phyloP scores from a whole-genome alignment of 441 rosid species.

The Mallotus japonicus region DNA sequence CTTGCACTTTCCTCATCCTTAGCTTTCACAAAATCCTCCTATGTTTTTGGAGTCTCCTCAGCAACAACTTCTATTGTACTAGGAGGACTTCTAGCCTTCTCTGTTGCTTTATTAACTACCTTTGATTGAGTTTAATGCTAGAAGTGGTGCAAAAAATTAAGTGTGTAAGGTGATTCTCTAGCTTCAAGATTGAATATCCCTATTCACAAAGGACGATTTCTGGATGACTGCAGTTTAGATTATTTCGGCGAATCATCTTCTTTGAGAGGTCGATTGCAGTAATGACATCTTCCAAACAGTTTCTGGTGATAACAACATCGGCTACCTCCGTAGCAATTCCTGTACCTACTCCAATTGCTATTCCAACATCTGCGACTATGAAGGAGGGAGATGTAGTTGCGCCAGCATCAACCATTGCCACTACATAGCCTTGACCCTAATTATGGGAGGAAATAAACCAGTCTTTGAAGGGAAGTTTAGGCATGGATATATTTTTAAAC shows the following conservation, averaged over 20 bases:
- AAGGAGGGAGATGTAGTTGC: slow-evolving; percentile 84
- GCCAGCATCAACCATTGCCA: slow-evolving; percentile 94
- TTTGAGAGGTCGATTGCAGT: slow-evolving; percentile 79
- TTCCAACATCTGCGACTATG: slow-evolving; percentile 84
- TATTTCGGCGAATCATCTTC: slow-evolving; percentile 72
- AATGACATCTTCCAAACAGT: slow-evolving; percentile 83
- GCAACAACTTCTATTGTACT: too few species aligned
- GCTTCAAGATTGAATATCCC: too few species aligned
- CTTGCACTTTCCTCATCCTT: too few species aligned
- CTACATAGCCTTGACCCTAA: slow-evolving; percentile 60
- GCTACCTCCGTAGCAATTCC: slow-evolving; percentile 93
- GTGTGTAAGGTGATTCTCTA: too few species aligned
- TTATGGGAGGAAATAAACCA: slow-evolving; percentile 30
- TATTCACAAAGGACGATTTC: too few species aligned
- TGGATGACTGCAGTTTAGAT: slow-evolving; percentile 84
- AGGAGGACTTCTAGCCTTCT: too few species aligned
- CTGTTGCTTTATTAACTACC: too few species aligned
- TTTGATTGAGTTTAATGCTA: too few species aligned
- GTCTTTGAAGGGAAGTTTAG: slow-evolving; percentile 56
- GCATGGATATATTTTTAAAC: slow-evolving; percentile 49
- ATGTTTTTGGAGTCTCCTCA: too few species aligned
- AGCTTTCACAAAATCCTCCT: too few species aligned
- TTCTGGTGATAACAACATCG: slow-evolving; percentile 76
- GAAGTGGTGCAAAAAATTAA: too few species aligned
- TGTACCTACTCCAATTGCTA: slow-evolving; percentile 94